Evolutionary conservation across 2,329 filamentous ascomycete species (phyloP).

Genomic region (Coleophoma cylindrospora): DNA sequence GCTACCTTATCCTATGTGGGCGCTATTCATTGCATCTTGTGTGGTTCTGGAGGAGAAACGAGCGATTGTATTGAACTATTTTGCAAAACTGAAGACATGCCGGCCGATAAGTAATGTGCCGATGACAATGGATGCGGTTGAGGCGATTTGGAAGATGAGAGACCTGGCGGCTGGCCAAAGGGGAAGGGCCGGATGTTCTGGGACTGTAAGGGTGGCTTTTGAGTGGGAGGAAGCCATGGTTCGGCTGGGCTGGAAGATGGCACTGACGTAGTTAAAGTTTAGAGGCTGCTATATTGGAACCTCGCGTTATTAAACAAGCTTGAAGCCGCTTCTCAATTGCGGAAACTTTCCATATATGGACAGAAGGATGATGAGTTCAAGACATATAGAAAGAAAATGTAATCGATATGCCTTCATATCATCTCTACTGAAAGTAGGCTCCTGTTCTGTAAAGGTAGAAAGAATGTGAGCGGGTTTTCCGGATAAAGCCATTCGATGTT

Average conservation of each 20-base stretch:
- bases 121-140: background rate
- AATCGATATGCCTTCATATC: too few relatives aligned
- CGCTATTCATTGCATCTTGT: background rate
- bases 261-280: background rate
- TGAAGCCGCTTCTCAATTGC: too few relatives aligned
- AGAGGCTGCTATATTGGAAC: too few relatives aligned
- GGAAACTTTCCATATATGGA: too few relatives aligned
- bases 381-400: too few relatives aligned
- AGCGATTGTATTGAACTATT: background rate
- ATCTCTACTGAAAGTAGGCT: too few relatives aligned
- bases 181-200: background rate
- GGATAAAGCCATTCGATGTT: too few relatives aligned
- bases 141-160: background rate
- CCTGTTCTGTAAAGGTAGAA: too few relatives aligned
- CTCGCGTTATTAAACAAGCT: too few relatives aligned
- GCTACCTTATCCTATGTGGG: background rate
- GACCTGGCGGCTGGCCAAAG: background rate
- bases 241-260: background rate
- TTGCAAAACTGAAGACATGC: background rate
- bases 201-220: background rate
- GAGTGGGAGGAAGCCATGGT: background rate
- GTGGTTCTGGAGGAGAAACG: background rate
- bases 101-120: background rate
- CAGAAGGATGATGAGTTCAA: too few relatives aligned
- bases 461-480: too few relatives aligned